Conservation (phyloP, 805 yeast genomes). For the Grigorovia yakushimaensis region DNA sequence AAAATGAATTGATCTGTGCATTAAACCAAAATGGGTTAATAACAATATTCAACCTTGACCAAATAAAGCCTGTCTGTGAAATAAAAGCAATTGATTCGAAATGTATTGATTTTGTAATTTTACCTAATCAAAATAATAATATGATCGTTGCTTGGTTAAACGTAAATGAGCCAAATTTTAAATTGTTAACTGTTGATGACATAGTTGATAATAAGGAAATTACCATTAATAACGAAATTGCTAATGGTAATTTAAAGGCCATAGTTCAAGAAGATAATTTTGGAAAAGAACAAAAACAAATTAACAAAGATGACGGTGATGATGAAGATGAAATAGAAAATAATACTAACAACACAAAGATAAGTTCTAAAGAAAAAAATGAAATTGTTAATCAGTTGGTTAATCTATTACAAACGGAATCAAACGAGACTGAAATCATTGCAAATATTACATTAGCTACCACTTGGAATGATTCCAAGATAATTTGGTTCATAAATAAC, state of each 20-base stretch:
- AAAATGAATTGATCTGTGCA: constrained; percentile 14
- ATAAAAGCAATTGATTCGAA: constrained; percentile 21
- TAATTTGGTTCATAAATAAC: constrained; percentile 28
- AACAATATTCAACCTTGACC: constrained; percentile 22
- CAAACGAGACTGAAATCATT: constrained; percentile 20
- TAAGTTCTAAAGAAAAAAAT: constrained; percentile 19
- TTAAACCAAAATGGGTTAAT: constrained; percentile 17
- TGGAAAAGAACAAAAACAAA: neutral
- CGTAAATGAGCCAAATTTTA: constrained; percentile 33
- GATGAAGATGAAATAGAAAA: constrained; percentile 22
- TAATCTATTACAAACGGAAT: constrained; percentile 22
- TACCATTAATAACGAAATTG: constrained; percentile 18
- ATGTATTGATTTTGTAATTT: constrained; percentile 16
- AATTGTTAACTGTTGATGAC: constrained; percentile 17
- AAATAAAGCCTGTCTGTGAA: constrained; percentile 28
- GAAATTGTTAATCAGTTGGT: constrained; percentile 23
- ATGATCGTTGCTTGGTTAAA: constrained; percentile 30
- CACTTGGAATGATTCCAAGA: constrained; percentile 23
- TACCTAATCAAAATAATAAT: constrained; percentile 6
- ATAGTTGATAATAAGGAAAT: constrained; percentile 17
- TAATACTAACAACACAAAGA: constrained; percentile 9
- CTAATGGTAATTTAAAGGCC: neutral
- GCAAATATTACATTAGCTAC: constrained; percentile 10
- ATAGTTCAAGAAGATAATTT: constrained; percentile 12
- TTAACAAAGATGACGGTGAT: constrained; percentile 27